Evolutionary conservation across 805 yeast genomes (phyloP), one percentile per base, ranked within the genome.

Genomic region (Brettanomyces nanus): DNA sequence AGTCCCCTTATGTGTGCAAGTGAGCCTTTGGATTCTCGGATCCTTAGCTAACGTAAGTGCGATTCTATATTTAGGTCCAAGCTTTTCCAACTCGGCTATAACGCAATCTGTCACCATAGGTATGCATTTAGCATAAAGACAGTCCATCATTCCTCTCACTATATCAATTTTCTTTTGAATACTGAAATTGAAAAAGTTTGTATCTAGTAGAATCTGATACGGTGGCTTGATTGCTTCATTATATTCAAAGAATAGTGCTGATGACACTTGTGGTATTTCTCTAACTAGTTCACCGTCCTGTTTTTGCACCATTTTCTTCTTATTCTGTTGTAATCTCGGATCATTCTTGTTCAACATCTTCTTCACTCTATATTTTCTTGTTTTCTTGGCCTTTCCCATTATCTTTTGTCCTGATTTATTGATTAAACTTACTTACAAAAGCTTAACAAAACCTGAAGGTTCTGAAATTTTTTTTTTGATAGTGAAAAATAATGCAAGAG

Each of bases 101-200:
- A 92, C 98, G 66, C 98, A 92, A 61, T 92, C 98, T 3, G 98
- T 92, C 31, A 92, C 80, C 36, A 89, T 75, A 10, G 97, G 97
- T 34, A 90, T 85, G 67, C 97, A 87, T 56, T 92, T 86, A 32
- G 98, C 98, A 56, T 81, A 81, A 28, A 90, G 65, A 41, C 94
- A 74, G 59, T 90, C 97, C 97, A 92, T 90, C 82, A 92, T 82
- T 10, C 97, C 98, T 51, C 87, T 74, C n/a, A 86, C 89, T 7
- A 92, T 67, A 58, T 92, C 98, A 38, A 92, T 79, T 54, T 92
- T 92, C 66, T 92, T 92, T 59, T 87, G 97, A 47, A 92, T 90
- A 45, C 95, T 85, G 62, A 89, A 89, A 66, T 92, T 92, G 61
- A 92, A 85, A 63, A 92, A 92, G 68, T 92, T 92, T 21, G 98